A percentile compares a stretch with the other conserved stretches of the same genome.
Conservation (phyloP, 352 stramenopile genomes). For the Phytophthora macrochlamydospora region DNA sequence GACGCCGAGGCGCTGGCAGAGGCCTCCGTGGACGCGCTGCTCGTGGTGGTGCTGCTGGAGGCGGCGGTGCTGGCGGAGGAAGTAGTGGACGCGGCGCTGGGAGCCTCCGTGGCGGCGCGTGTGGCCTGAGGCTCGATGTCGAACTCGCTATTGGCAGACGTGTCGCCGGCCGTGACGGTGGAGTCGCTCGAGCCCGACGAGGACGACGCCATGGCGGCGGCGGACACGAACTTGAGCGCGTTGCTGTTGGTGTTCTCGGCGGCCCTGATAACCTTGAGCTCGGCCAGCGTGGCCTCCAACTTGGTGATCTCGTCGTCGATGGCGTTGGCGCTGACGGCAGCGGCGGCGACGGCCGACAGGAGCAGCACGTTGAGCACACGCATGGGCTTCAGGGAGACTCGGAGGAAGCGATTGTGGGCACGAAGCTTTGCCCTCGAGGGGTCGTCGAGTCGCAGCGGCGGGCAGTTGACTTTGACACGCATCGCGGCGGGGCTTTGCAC, state of each 20-base stretch:
- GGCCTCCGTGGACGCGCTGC: conserved; percentile 15
- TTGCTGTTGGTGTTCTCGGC: conserved; percentile 22
- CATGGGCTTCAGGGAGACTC: conserved; percentile 6
- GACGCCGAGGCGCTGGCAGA: conserved; percentile 8
- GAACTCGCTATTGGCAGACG: conserved; percentile 35
- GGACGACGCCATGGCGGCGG: conserved; percentile 29
- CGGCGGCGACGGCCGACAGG: conserved; percentile 17
- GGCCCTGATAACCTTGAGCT: conserved; percentile 31
- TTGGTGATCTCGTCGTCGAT: conserved; percentile 34
- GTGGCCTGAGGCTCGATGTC: conserved; percentile 42
- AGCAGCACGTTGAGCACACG: conserved; percentile 30
- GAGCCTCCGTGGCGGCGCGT: conserved; percentile 22
- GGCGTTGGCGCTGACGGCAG: conserved; percentile 13
- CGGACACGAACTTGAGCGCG: conserved; percentile 22
- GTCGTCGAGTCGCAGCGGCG: conserved; percentile 22
- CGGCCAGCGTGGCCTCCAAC: conserved; percentile 21
- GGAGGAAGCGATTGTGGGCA: conserved; percentile 18
- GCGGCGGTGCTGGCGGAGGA: conserved; percentile 10
- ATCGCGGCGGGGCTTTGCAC: background rate
- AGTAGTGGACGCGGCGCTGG: conserved; percentile 3
- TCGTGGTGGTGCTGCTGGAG: conserved; percentile 14
- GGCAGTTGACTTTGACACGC: conserved; percentile 14
- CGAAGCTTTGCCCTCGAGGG: background rate
- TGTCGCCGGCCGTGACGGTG: conserved; percentile 16
- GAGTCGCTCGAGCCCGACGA: conserved; percentile 22